A percentile compares a stretch with the other conserved stretches of the same genome.
Conservation (phyloP, 2,329 filamentous ascomycete species). For the Curvularia hawaiiensis region DNA sequence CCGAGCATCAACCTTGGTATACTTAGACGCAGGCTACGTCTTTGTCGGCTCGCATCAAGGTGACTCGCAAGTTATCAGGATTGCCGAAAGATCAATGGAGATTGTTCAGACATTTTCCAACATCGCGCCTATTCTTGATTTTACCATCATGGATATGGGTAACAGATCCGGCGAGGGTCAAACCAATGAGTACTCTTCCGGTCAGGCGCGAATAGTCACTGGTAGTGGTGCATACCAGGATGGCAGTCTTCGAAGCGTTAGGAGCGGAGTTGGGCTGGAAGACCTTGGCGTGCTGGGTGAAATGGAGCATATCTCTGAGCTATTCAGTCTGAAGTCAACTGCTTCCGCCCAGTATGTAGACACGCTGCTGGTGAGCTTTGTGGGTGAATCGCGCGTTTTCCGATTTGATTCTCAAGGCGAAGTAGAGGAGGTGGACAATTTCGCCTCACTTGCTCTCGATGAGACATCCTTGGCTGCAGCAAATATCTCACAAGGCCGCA, state of each 20-base stretch:
- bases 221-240: slow-evolving; percentile 90
- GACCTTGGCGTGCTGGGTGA: slow-evolving; percentile 83
- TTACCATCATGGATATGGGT: slow-evolving; percentile 95
- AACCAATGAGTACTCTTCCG: slow-evolving; percentile 90
- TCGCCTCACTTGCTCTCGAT: slow-evolving; percentile 71
- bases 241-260: slow-evolving; percentile 84
- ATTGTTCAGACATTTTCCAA: slow-evolving; percentile 79
- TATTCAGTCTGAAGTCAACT: slow-evolving; percentile 71
- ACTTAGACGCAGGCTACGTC: slow-evolving; percentile 72
- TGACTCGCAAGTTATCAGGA: slow-evolving; percentile 80
- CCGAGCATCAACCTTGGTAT: slow-evolving; percentile 77
- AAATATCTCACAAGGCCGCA: slow-evolving; percentile 65
- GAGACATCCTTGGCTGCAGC: slow-evolving; percentile 73
- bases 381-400: slow-evolving; percentile 84
- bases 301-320: slow-evolving; percentile 72
- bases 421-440: slow-evolving; percentile 84
- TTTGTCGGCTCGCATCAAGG: slow-evolving; percentile 94
- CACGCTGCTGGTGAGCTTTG: slow-evolving; percentile 77
- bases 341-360: slow-evolving; percentile 61
- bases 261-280: slow-evolving; percentile 91
- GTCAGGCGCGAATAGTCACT: slow-evolving; percentile 90
- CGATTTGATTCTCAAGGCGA: slow-evolving; percentile 74
- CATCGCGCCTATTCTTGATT: slow-evolving; percentile 90
- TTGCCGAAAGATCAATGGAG: slow-evolving; percentile 65
- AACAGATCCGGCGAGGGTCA: slow-evolving; percentile 78